Conservation (phyloP, 805 yeast species). For the Myxozyma vanderwaltii region DNA sequence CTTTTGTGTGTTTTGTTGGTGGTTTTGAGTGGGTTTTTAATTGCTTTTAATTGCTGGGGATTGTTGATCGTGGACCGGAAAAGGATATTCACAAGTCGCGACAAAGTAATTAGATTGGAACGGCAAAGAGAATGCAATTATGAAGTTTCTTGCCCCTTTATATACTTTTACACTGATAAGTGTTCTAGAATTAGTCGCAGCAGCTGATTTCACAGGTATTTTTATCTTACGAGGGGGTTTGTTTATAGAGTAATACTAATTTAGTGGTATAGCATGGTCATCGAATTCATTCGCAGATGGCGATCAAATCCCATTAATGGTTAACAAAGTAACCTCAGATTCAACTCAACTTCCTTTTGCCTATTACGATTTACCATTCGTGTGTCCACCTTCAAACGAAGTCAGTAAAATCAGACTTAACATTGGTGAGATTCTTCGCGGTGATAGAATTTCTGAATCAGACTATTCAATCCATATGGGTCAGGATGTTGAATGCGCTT, state of each 20-base stretch:
- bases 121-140: too few relatives aligned
- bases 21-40: too few relatives aligned
- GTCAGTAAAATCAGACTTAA: conserved; percentile 63
- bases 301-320: conserved; percentile 66
- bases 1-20: too few relatives aligned
- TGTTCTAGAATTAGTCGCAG: background rate
- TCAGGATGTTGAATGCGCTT: conserved; percentile 63
- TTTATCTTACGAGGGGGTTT: background rate
- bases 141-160: too few relatives aligned
- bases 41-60: too few relatives aligned
- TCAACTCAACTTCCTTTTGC: conserved; percentile 74
- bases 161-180: background rate
- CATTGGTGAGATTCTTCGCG: conserved; percentile 74
- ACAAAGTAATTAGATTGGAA: too few relatives aligned
- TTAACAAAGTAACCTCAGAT: conserved; percentile 78
- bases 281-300: conserved; percentile 47
- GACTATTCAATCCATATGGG: conserved; percentile 67
- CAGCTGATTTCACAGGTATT: conserved; percentile 2
- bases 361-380: conserved; percentile 76
- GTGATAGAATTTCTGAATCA: conserved; percentile 78
- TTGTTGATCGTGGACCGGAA: too few relatives aligned
- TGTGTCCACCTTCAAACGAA: conserved; percentile 63
- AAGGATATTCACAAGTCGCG: too few relatives aligned
- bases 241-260: background rate
- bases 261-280: background rate